phyloP scores from a whole-genome alignment of 2,329 filamentous ascomycete genomes.

The Scedosporium apiospermum region DNA sequence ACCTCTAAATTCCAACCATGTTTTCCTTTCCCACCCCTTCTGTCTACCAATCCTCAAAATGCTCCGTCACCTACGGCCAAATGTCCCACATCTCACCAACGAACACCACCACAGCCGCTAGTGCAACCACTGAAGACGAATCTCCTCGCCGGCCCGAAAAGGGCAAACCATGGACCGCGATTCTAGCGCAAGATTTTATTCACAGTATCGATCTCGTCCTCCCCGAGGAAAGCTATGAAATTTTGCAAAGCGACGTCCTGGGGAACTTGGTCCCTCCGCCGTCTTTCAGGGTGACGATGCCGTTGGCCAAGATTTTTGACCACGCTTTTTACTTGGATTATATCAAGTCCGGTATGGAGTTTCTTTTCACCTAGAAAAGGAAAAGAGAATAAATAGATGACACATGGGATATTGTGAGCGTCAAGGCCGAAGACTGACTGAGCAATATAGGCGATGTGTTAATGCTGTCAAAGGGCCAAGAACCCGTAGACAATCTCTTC shows the following conservation, averaged over 20 bases:
- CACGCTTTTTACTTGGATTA: conserved; percentile 74
- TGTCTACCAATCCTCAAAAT: conserved; percentile 53
- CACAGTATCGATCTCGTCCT: conserved; percentile 68
- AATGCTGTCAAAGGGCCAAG: conserved; percentile 73
- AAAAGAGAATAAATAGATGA: not conserved
- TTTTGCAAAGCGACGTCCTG: conserved; percentile 43
- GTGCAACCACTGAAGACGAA: conserved; percentile 26
- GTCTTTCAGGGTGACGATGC: conserved; percentile 65
- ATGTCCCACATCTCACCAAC: conserved; percentile 48
- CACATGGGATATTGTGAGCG: too few species aligned
- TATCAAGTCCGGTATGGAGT: conserved; percentile 62
- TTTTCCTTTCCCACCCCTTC: conserved; percentile 33
- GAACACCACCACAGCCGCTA: too few species aligned
- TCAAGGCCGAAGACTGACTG: not conserved
- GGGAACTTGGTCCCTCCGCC: conserved; percentile 22
- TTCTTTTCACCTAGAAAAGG: not conserved
- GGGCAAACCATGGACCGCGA: conserved; percentile 65
- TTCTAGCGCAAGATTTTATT: conserved; percentile 55
- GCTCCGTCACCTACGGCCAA: conserved; percentile 60
- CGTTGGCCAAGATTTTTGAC: conserved; percentile 60
- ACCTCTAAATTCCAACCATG: conserved; percentile 22
- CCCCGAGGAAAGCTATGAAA: conserved; percentile 50
- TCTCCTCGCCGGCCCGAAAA: conserved; percentile 57
- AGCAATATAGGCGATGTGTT: conserved; percentile 56
- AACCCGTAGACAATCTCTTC: conserved; percentile 63